Evolutionary conservation across 768 basidiomycete species (phyloP), one percentile per base, ranked within the genome.

Genomic region (Nidularia sp.): DNA sequence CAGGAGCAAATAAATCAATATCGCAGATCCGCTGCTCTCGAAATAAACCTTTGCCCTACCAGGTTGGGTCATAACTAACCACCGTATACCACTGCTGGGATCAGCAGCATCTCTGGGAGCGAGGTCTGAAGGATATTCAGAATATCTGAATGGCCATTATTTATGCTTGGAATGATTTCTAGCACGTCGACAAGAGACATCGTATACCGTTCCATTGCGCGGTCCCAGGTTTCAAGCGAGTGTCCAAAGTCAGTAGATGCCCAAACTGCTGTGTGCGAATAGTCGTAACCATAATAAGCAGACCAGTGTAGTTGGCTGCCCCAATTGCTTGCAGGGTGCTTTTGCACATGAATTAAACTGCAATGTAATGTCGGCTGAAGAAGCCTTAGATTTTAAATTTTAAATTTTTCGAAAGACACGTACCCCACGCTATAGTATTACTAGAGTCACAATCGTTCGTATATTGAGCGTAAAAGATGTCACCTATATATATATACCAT

Each of bases 281-380:
- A 72, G 54, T 78, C 77, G 55, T 78, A 79, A 3, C 77, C 77
- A 52, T 78, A 77, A 54, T 76, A 74, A 79, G 62, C 4, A 79
- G 68, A 12, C 70, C 70, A 3, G 69, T 73, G 47, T 71, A 63
- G 48, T 73, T 73, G 4, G 69, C 60, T 5, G 68, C 68, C 0
- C 66, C 66, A 1, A 66, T 51, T 45, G 66, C 68, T 52, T 76
- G 74, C 4, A 70, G 47, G 0, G 74, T 74, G 57, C 76, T 73
- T 46, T 69, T 52, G 57, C 67, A 76, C 67, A 76, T 74, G 77
- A 64, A 9, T 60, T 58, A 60, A 74, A 74, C 61, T 79, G 76
- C 0, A 57, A 45, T 4, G 63, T 61, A 50, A 79, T 74, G 51
- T 75, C 72, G 48, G 63, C 71, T 73, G 36, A 18, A 18, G 18